A percentile compares a stretch with the other conserved stretches of the same genome.
Evolutionary conservation across 768 basidiomycete genomes (phyloP).

Genomic region (Arthromyces matolae): DNA sequence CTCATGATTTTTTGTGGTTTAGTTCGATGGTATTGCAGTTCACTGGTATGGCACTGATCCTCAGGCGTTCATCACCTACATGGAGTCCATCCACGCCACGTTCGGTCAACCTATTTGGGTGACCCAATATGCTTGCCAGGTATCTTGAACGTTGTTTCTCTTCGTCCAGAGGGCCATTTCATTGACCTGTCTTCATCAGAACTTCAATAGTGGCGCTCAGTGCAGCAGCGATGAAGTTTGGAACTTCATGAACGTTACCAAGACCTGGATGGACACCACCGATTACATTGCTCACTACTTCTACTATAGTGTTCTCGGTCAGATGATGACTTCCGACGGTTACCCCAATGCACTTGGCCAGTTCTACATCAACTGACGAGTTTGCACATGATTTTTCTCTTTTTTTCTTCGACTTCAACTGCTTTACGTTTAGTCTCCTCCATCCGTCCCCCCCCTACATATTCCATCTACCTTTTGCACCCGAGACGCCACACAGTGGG

Average conservation of each 20-base stretch:
- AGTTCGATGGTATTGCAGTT: constrained; percentile 56
- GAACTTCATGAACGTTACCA: constrained; percentile 44
- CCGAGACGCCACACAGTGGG: constrained; percentile 16
- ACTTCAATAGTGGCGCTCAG: constrained; percentile 49
- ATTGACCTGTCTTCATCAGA: constrained; percentile 29
- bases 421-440: constrained; percentile 10
- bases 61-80: constrained; percentile 48
- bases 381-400: not conserved
- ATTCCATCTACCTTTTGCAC: constrained; percentile 12
- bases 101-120: constrained; percentile 49
- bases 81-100: constrained; percentile 40
- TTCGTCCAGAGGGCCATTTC: too few species aligned
- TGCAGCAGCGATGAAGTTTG: constrained; percentile 38
- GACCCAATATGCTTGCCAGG: constrained; percentile 74
- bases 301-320: constrained; percentile 61
- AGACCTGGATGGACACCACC: constrained; percentile 43
- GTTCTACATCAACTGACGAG: constrained; percentile 39
- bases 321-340: constrained; percentile 44
- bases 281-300: constrained; percentile 40
- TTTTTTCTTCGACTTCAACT: not conserved
- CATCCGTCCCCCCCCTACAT: constrained; percentile 15
- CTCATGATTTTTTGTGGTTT: not conserved
- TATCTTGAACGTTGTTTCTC: constrained; percentile 13
- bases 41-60: constrained; percentile 67
- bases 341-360: constrained; percentile 50